Base-by-base conservation (phyloP, 2,329 filamentous ascomycete species). In the Canariomyces notabilis region DNA sequence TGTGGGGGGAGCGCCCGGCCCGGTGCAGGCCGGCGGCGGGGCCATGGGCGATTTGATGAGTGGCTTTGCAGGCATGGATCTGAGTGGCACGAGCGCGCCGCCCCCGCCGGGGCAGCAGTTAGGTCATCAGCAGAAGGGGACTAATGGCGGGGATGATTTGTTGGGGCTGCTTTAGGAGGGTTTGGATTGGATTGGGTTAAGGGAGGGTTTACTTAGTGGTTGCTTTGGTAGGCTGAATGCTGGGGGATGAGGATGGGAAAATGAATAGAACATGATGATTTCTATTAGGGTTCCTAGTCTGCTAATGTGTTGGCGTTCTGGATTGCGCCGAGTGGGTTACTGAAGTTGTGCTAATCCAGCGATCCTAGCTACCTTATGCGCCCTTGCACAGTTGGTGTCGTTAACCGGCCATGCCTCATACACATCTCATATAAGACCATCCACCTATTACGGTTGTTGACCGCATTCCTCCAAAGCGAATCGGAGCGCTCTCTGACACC, bases 41-140 rank as follows among this genome's bases (percentile, higher is more conserved):
- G 87, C 83, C 44, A 79, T 95, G 74, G 87, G 87, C 55, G 90
- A 97, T 66, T 71, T 98, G 60, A 85, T 96, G 74, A 89, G 89
- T 61, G 90, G 90, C 1, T 94, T 98, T 62, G 87, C 83, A 21
- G 82, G 81, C 4, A 73, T 98, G 69, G 83, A 88, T 67, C 72
- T 98, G 61, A 78, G 82, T 37, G 80, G 79, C 33, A 68, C 71
- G 14, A 79, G 73, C 53, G 79, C 83, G 55, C 80, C 85, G 15
- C 76, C 85, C 23, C 82, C 85, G 14, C 73, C 84, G 4, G 71
- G 73, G 59, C 62, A 81, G 53, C 68, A 66, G 57, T 67, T 67
- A 37, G 60, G 59, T 11, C 58, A 64, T 16, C 60, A 48, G 29
- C 49, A 42, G 15, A 48, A 47, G 39, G 37, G 42, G 16, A 47